Evolutionary conservation across 352 stramenopile species (phyloP), one percentile per base, ranked within the genome.

Genomic region (Globisporangium paddicum): DNA sequence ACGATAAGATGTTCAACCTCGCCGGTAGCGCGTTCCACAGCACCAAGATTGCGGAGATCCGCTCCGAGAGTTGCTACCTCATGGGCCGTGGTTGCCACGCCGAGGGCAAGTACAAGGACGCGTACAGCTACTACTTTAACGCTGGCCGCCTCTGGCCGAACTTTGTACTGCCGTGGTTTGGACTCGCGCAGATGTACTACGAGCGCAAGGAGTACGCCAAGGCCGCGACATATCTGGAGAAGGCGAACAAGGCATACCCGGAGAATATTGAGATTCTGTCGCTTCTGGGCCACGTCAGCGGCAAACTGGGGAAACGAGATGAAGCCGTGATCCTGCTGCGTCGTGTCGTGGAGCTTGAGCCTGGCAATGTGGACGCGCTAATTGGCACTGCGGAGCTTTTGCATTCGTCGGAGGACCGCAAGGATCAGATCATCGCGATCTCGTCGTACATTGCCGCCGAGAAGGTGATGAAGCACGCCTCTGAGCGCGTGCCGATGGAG

Each of bases 91-190:
- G 97, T n/a, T 95, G 94, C 55, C 96, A 99, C 66, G 90, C 95
- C 34, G 81, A 82, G 57, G 88, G 87, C 53, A 96, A 98, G 62
- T 97, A 98, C 72, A 96, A 98, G 64, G 86, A 98, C 58, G 96
- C 96, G 13, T 96, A 97, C 67, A 96, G 93, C 66, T 97, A 98
- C 68, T 99, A 99, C 74, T 95, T 97, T 55, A 95, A 97, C 57
- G 94, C 95, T 30, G 95, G 81, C 25, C 82, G 85, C 16, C 70
- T 91, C n/a, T 91, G 82, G 79, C 78, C 85, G 4, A 91, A 93
- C 66, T 93, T 95, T 38, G 86, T 93, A 34, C 66, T 94, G 19
- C 85, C 86, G 9, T 95, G 85, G 85, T 87, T 93, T 52, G 86
- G 86, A 1, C 54, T 96, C 10, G 86, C 83, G n/a, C 86, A 96